Percentiles rank a stretch among this genome's conserved stretches.
Evolutionary conservation across 1,284 basidiomycete genomes (phyloP).

Genomic region (Malassezia vespertilionis): DNA sequence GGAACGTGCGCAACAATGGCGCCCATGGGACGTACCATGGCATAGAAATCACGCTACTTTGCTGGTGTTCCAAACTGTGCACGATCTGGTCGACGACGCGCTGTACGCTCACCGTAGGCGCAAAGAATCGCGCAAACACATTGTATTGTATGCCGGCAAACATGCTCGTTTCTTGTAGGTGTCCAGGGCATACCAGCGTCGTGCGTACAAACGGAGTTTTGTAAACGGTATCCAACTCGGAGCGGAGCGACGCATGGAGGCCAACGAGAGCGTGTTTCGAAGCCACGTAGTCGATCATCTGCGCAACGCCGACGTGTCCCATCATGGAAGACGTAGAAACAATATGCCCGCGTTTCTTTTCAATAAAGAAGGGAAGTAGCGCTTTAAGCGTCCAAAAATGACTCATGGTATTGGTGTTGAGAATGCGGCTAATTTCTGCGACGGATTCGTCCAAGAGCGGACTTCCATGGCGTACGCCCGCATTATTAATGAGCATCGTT

Average conservation of each 20-base stretch:
- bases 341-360: constrained; percentile 67
- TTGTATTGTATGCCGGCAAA: constrained; percentile 25
- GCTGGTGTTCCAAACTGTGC: constrained; percentile 19
- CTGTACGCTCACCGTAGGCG: constrained; percentile 24
- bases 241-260: constrained; percentile 39
- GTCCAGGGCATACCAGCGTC: constrained; percentile 32
- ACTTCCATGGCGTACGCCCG: constrained; percentile 85
- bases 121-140: constrained; percentile 25
- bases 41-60: constrained; percentile 24
- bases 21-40: constrained; percentile 36
- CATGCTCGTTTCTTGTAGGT: constrained; percentile 29
- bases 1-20: constrained; percentile 23
- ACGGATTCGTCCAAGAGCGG: constrained; percentile 65
- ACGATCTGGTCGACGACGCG: constrained; percentile 25
- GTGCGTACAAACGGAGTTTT: constrained; percentile 23
- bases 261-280: constrained; percentile 45
- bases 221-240: constrained; percentile 37
- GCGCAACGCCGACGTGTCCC: constrained; percentile 63
- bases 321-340: constrained; percentile 61
- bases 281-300: constrained; percentile 53
- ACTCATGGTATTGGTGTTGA: constrained; percentile 73
- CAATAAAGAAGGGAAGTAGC: constrained; percentile 82
- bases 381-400: constrained; percentile 84
- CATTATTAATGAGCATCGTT: constrained; percentile 86
- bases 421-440: constrained; percentile 58